phyloP scores from a whole-genome alignment of 345 rosid species.

The Hypericum androsaemum region DNA sequence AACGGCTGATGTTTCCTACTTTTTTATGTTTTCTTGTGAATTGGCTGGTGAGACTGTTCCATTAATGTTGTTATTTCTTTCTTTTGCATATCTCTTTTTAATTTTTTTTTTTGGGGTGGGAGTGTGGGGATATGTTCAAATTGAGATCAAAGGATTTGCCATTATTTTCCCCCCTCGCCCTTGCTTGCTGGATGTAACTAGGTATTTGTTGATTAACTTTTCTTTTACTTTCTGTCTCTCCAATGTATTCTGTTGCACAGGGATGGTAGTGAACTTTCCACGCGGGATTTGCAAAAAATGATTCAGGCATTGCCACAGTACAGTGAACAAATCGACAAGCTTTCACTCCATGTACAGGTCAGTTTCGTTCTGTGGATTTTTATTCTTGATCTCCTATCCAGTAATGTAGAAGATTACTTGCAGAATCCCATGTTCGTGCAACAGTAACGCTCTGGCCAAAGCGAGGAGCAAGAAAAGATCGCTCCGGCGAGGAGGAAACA shows the following conservation, averaged over 20 bases:
- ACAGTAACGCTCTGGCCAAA: constrained; percentile 19
- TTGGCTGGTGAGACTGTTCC: not conserved
- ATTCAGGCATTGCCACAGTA: constrained; percentile 99
- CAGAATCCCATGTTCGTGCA: not conserved
- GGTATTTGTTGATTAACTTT: not conserved
- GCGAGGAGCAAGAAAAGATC: constrained; percentile 83
- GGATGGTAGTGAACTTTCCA: constrained; percentile 78
- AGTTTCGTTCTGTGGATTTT: constrained; percentile 16
- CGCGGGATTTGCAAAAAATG: constrained; percentile 94
- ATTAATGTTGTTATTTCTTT: no score
- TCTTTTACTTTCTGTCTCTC: constrained; percentile 8
- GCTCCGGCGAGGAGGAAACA: constrained; percentile 53
- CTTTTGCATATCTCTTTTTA: no score
- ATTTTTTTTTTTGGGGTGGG: no score
- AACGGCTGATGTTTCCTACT: not conserved
- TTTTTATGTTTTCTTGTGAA: not conserved
- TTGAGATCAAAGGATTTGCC: no score
- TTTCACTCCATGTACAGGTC: constrained; percentile 99
- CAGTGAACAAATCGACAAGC: constrained; percentile 98
- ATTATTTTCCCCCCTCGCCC: no score
- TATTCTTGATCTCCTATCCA: not conserved
- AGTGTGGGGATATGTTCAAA: no score
- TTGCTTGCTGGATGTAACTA: no score
- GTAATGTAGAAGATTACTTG: no score
- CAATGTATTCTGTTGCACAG: constrained; percentile 27